These are phyloP conservation scores for Zygoascus ofunaensis DNA, from an alignment of 805 yeast genomes.

Conservation along the genomic window DNA sequence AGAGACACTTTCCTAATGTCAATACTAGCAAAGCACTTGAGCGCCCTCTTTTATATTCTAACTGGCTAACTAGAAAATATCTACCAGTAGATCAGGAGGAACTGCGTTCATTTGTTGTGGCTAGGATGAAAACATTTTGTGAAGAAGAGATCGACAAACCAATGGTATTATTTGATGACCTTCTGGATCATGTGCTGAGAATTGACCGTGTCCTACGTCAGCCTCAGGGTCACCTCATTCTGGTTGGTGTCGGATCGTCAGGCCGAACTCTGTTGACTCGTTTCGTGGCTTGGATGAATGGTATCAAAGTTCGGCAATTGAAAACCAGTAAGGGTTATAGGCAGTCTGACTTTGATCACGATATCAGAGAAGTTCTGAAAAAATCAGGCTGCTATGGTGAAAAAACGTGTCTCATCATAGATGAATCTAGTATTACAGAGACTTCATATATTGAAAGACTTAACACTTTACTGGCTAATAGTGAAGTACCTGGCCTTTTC, in stretches of 20 bases:
- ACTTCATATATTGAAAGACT: conserved; percentile 79
- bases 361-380: conserved; percentile 46
- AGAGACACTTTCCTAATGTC: conserved; percentile 38
- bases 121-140: conserved; percentile 58
- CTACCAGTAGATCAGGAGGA: conserved; percentile 42
- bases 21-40: conserved; percentile 31
- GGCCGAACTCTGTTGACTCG: conserved; percentile 68
- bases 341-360: conserved; percentile 56
- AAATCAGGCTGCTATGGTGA: conserved; percentile 48
- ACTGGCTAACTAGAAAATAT: conserved; percentile 64
- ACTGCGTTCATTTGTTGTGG: conserved; percentile 46
- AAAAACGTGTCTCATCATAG: conserved; percentile 61
- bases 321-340: conserved; percentile 46
- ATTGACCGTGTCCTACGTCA: conserved; percentile 77
- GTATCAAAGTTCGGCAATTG: conserved; percentile 52
- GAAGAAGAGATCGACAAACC: conserved; percentile 66
- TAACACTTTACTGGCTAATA: conserved; percentile 88
- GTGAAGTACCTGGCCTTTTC: conserved; percentile 85
- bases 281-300: conserved; percentile 91
- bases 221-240: conserved; percentile 81
- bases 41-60: conserved; percentile 56
- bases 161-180: conserved; percentile 56
- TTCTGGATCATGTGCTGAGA: conserved; percentile 65
- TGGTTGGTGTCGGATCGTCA: conserved; percentile 74
- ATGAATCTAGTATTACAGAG: conserved; percentile 69